Evolutionary conservation across 768 basidiomycete species (phyloP), one percentile per base, ranked within the genome.

Genomic region (Boletus reticulatus): DNA sequence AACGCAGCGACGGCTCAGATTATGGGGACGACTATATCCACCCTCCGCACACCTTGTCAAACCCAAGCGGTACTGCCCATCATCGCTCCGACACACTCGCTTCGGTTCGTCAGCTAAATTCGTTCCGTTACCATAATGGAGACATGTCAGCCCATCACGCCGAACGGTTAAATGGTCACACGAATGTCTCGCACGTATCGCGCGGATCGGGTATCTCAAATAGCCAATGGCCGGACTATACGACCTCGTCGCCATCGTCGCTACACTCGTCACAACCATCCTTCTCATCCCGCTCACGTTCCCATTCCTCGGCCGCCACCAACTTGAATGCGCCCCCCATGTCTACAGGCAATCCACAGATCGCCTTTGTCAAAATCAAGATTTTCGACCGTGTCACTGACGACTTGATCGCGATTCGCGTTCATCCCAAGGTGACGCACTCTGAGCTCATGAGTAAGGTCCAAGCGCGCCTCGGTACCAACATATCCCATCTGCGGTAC

Each of bases 361-460:
- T 87, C 14, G 90, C 95, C 22, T 98, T 94, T 73, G 82, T 98
- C 62, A 99, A 98, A 76, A 97, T 99, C 76, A 99, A 99, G 75
- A 93, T 99, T 43, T 97, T 97, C 70, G 92, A 97, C 74, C 84
- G 91, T 38, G 80, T 88, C 53, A 88, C 93, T 24, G 95, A 98
- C 67, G 97, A 99, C 71, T 76, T 98, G 52, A 94, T 98, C 59
- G 97, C 97, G 5, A 97, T 98, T 53, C 87, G 97, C 14, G 96
- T 98, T 29, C 94, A 96, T 67, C 97, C 97, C 22, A 84, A 81
- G 49, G 94, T 98, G 39, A 85, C 89, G 9, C 88, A 91, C 65
- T 76, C 73, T 11, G 93, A 96, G 66, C 78, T 99, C 57, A 87
- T 97, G 80, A 90, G 85, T 48, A 99, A 98, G 75, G 91, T 98